A percentile compares a stretch with the other conserved stretches of the same genome.
These are phyloP conservation scores for Amanita pallidorosea DNA, from an alignment of 768 basidiomycete species.

Conservation along the genomic window DNA sequence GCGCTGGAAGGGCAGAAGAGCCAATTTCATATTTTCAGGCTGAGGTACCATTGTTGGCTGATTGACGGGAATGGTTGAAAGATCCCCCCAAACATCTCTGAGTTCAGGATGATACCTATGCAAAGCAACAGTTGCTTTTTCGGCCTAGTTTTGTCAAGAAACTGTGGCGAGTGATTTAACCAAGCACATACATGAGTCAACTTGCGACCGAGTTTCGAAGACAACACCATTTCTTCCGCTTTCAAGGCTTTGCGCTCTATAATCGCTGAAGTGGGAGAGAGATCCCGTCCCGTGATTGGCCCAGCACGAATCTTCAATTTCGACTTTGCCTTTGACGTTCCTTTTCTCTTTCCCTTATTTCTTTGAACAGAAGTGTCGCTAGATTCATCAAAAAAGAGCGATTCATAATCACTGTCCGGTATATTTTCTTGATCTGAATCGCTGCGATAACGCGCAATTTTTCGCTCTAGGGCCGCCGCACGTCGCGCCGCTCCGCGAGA, in stretches of 20 bases:
- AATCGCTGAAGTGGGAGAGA: constrained; percentile 6
- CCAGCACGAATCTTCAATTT: constrained; percentile 18
- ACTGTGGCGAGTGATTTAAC: background rate
- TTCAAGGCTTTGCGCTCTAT: constrained; percentile 20
- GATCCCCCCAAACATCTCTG: constrained; percentile 77
- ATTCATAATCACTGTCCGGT: constrained; percentile 17
- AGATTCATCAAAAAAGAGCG: constrained; percentile 19
- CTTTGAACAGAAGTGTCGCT: constrained; percentile 23
- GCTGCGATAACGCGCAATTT: constrained; percentile 21
- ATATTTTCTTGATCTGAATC: constrained; percentile 14
- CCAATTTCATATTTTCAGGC: constrained; percentile 74
- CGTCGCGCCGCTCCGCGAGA: constrained; percentile 29
- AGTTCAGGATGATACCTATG: constrained; percentile 72
- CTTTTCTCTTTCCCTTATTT: constrained; percentile 10
- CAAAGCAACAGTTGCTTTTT: constrained; percentile 55
- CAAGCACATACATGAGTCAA: constrained; percentile 50
- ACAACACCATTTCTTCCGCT: constrained; percentile 39
- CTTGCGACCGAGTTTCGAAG: constrained; percentile 54
- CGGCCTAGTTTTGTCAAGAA: constrained; percentile 39
- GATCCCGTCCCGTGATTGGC: constrained; percentile 6
- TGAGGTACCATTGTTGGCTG: constrained; percentile 66
- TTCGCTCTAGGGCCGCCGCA: constrained; percentile 47
- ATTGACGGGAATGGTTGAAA: constrained; percentile 48
- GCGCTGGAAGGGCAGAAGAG: constrained; percentile 86
- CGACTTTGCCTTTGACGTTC: constrained; percentile 9